phyloP scores from a whole-genome alignment of 1,139 yeast genomes.

The Yamadazyma sp. region DNA sequence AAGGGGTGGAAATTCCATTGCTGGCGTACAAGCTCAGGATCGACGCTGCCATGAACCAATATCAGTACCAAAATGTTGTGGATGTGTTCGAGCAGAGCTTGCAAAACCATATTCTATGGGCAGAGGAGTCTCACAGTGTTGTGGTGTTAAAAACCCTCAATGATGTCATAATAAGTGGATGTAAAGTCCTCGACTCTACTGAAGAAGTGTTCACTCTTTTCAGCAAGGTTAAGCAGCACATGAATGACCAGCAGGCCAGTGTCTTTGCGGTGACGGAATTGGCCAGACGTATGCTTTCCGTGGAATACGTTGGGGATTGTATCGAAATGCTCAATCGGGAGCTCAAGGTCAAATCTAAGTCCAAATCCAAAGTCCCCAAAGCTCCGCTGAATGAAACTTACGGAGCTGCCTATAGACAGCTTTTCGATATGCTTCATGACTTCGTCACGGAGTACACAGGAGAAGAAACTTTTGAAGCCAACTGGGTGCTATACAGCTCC shows the following conservation, averaged over 20 bases:
- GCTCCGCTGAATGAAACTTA: constrained; percentile 29
- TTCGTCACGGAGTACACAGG: constrained; percentile 45
- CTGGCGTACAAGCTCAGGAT: constrained; percentile 29
- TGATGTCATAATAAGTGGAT: constrained; percentile 27
- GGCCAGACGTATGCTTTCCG: constrained; percentile 45
- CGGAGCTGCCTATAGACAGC: constrained; percentile 26
- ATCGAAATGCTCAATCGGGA: constrained; percentile 62
- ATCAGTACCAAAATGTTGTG: constrained; percentile 25
- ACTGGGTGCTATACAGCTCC: constrained; percentile 66
- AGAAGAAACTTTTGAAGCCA: constrained; percentile 47
- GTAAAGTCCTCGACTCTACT: constrained; percentile 21
- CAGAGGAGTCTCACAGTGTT: constrained; percentile 29
- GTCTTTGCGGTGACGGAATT: constrained; percentile 49
- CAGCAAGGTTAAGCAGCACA: constrained; percentile 38
- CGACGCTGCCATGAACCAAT: constrained; percentile 26
- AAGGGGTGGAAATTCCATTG: constrained; percentile 21
- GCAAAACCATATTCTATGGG: constrained; percentile 29
- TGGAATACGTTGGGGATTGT: constrained; percentile 56
- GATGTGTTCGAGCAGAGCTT: constrained; percentile 36
- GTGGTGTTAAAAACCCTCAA: constrained; percentile 29
- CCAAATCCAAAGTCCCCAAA: constrained; percentile 11
- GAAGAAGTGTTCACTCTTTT: constrained; percentile 32
- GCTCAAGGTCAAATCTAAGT: constrained; percentile 47
- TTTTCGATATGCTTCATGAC: constrained; percentile 43
- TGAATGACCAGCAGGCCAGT: constrained; percentile 28